A percentile compares a stretch with the other conserved stretches of the same genome.
Evolutionary conservation across 2,329 filamentous ascomycete genomes (phyloP).

Genomic region (Pyricularia sp.): DNA sequence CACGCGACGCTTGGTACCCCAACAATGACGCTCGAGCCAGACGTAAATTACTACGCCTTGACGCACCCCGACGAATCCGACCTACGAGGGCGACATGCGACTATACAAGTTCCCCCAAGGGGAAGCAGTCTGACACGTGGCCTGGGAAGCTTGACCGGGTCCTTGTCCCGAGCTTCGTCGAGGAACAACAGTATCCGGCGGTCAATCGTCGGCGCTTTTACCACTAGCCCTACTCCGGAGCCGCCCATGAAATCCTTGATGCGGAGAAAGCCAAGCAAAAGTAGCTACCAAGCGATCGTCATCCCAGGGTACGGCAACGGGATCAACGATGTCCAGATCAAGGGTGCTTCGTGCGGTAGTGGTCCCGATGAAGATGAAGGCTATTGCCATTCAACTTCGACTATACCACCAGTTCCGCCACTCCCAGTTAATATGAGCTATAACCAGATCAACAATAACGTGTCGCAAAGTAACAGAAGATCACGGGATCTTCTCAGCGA

Average conservation of each 20-base stretch:
- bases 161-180: not conserved
- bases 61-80: slow-evolving; percentile 21
- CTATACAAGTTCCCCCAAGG: slow-evolving; percentile 11
- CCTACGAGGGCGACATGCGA: not conserved
- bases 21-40: slow-evolving; percentile 28
- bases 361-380: not conserved
- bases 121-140: slow-evolving; percentile 15
- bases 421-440: not conserved
- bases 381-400: not conserved
- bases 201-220: not conserved
- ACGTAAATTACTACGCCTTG: slow-evolving; percentile 45
- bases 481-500: not conserved
- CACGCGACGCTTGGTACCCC: not conserved
- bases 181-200: not conserved
- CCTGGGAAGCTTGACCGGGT: not conserved
- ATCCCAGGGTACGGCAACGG: slow-evolving; percentile 46
- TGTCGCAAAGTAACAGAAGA: not conserved
- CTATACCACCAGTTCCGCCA: not conserved
- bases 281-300: slow-evolving; percentile 38
- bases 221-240: not conserved
- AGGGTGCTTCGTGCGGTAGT: not conserved
- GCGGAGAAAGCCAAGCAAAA: slow-evolving; percentile 8
- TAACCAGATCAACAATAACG: not conserved
- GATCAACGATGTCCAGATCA: slow-evolving; percentile 22
- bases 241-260: slow-evolving; percentile 8